A percentile compares a stretch with the other conserved stretches of the same genome.
Evolutionary conservation across 2,329 filamentous ascomycete genomes (phyloP).

Genomic region (Apiospora koreana): DNA sequence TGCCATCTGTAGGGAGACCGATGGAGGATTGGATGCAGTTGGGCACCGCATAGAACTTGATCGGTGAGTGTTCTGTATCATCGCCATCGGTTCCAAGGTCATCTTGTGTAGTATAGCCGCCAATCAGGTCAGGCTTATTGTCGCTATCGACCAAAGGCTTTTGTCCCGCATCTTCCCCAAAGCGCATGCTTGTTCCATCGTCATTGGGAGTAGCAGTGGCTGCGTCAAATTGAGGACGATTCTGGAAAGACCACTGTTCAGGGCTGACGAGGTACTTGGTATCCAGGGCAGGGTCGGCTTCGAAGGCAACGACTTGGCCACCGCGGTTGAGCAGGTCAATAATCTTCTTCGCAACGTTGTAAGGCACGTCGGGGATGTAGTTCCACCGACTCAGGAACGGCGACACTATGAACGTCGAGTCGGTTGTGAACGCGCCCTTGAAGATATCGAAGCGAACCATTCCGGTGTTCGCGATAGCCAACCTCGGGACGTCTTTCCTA

Average conservation of each 20-base stretch:
- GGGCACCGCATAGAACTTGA: conserved; percentile 76
- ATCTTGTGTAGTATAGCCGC: conserved; percentile 56
- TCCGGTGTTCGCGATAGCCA: conserved; percentile 86
- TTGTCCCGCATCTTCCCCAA: conserved; percentile 28
- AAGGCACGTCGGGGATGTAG: conserved; percentile 80
- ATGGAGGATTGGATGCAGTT: conserved; percentile 78
- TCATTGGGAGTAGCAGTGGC: conserved; percentile 1
- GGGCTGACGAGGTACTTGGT: conserved; percentile 52
- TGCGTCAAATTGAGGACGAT: neutral
- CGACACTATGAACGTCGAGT: conserved; percentile 82
- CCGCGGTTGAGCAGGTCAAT: conserved; percentile 58
- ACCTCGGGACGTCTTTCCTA: conserved; percentile 60
- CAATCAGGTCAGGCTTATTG: conserved; percentile 46
- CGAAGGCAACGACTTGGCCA: conserved; percentile 47
- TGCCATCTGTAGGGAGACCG: conserved; percentile 52
- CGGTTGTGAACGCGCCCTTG: conserved; percentile 84
- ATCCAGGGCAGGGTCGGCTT: conserved; percentile 33
- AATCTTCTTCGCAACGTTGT: conserved; percentile 70
- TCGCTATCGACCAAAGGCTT: conserved; percentile 22
- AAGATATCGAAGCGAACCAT: conserved; percentile 95
- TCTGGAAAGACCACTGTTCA: conserved; percentile 35
- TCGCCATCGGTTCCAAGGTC: conserved; percentile 84
- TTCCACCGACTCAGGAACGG: conserved; percentile 82
- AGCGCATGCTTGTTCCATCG: conserved; percentile 31
- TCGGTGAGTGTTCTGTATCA: conserved; percentile 78